Evolutionary conservation across 2,329 filamentous ascomycete species (phyloP).

Genomic region (Xylariaceae sp.): DNA sequence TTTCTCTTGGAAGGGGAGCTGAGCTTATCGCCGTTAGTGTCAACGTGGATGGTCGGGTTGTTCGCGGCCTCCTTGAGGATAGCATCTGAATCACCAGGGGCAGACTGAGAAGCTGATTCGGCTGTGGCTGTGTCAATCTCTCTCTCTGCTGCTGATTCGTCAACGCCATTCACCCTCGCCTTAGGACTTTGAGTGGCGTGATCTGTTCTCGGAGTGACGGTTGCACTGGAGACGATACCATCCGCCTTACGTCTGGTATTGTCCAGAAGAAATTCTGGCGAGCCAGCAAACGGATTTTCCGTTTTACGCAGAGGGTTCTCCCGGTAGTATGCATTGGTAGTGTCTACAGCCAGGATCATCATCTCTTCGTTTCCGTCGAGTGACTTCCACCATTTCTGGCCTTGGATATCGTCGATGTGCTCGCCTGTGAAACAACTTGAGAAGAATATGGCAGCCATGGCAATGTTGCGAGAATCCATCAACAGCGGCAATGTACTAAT

Average conservation of each 20-base stretch:
- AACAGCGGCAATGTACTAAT: conserved; percentile 81
- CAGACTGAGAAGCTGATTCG: conserved; percentile 32
- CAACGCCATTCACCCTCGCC: conserved; percentile 34
- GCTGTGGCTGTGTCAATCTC: conserved; percentile 22
- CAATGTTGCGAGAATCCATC: conserved; percentile 74
- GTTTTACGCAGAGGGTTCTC: conserved; percentile 60
- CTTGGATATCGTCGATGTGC: conserved; percentile 71
- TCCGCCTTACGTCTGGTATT: conserved; percentile 44
- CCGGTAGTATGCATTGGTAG: conserved; percentile 66
- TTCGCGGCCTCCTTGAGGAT: conserved; percentile 29
- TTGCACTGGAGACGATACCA: conserved; percentile 44
- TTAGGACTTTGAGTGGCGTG: conserved; percentile 46
- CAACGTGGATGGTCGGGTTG: conserved; percentile 20
- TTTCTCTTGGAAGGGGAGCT: conserved; percentile 40
- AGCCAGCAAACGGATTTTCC: conserved; percentile 46
- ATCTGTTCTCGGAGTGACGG: conserved; percentile 45
- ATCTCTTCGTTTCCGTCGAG: conserved; percentile 67
- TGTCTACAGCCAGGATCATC: conserved; percentile 68
- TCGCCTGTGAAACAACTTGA: conserved; percentile 71
- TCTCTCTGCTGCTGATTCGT: conserved; percentile 28
- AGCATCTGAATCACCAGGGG: conserved; percentile 27
- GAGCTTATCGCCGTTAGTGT: conserved; percentile 28
- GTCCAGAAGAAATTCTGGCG: conserved; percentile 53
- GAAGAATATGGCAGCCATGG: conserved; percentile 82
- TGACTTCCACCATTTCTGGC: conserved; percentile 82